Evolutionary conservation across 257 asterid species (phyloP).

Genomic region (Solanum gandarillasii): DNA sequence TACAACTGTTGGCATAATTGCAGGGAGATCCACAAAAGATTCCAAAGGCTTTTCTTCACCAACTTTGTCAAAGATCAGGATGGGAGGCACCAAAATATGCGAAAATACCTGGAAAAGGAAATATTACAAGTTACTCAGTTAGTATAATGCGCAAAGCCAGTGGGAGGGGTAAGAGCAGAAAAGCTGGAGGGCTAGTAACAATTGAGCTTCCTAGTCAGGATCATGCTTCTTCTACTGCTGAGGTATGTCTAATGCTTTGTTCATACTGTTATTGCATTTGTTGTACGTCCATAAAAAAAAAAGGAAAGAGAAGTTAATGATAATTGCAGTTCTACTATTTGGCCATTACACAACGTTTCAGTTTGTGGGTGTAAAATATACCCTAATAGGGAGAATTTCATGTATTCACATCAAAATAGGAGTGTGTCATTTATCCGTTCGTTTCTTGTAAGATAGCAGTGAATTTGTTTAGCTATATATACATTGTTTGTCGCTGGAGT

Average conservation of each 20-base stretch:
- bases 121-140: slow-evolving; percentile 48
- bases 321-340: neutral
- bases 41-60: slow-evolving; percentile 98
- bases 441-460: neutral
- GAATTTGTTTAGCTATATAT: neutral
- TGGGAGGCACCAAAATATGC: slow-evolving; percentile 96
- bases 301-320: neutral
- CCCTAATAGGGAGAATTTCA: neutral
- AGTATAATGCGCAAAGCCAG: slow-evolving; percentile 81
- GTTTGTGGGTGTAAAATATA: neutral
- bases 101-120: slow-evolving; percentile 43
- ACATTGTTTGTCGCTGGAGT: neutral
- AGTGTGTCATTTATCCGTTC: neutral
- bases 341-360: neutral
- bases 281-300: neutral
- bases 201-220: slow-evolving; percentile 66
- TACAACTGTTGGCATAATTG: slow-evolving; percentile 7
- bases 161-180: slow-evolving; percentile 97
- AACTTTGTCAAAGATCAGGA: slow-evolving; percentile 88
- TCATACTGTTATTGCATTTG: neutral
- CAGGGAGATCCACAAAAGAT: slow-evolving; percentile 82
- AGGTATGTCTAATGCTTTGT: slow-evolving; percentile 36
- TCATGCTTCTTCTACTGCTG: slow-evolving; percentile 37
- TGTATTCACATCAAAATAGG: neutral
- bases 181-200: slow-evolving; percentile 86